Conservation (phyloP, 306 rosid species). For the Medicago ruthenica region DNA sequence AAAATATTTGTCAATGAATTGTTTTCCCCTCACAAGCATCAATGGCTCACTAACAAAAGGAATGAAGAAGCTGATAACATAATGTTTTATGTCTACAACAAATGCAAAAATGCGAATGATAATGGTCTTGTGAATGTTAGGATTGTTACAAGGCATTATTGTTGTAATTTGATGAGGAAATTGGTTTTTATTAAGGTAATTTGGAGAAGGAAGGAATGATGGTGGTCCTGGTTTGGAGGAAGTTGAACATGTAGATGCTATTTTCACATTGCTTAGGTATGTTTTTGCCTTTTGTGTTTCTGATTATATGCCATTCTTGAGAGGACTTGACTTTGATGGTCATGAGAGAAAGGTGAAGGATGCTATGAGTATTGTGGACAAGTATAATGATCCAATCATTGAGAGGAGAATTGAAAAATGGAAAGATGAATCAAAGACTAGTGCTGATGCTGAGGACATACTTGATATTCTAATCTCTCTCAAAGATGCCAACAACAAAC, state of each 20-base stretch:
- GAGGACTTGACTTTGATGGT: conserved; percentile 48
- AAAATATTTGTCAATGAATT: conserved; percentile 25
- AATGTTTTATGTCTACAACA: conserved; percentile 40
- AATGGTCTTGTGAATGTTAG: conserved; percentile 41
- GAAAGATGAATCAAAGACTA: conserved; percentile 43
- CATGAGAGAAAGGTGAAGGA: conserved; percentile 36
- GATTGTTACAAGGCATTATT: conserved; percentile 38
- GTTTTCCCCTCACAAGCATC: conserved; percentile 19
- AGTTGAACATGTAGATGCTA: conserved; percentile 42
- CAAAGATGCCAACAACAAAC: conserved; percentile 37
- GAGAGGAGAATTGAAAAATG: conserved; percentile 44
- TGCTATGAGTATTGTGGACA: conserved; percentile 28
- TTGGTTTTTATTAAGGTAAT: conserved; percentile 47
- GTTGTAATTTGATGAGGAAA: conserved; percentile 44
- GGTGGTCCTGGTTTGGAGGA: conserved; percentile 60
- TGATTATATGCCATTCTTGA: conserved; percentile 54
- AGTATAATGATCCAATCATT: conserved; percentile 49
- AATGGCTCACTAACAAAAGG: conserved; percentile 43
- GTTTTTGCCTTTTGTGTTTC: conserved; percentile 43
- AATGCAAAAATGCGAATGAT: not conserved
- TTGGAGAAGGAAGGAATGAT: conserved; percentile 42
- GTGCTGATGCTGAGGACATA: conserved; percentile 38
- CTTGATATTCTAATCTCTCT: conserved; percentile 54
- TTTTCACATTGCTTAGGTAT: conserved; percentile 38
- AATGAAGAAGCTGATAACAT: conserved; percentile 51